Evolutionary conservation across 2,329 filamentous ascomycete species (phyloP), one percentile per base, ranked within the genome.

Genomic region (Botrytis deweyae): DNA sequence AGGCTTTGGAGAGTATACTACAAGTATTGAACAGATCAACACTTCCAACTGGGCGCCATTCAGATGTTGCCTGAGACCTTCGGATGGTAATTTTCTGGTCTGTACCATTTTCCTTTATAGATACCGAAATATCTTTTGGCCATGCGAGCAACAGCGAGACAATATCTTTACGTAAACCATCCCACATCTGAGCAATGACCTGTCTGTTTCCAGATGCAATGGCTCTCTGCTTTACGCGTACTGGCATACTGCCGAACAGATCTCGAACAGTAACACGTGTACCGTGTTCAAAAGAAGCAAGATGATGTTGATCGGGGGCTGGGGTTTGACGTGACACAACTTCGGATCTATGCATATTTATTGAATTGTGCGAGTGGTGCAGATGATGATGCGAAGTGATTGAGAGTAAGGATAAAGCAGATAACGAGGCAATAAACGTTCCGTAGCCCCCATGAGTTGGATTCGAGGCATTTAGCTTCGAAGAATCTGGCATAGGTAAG

Each of bases 161-260:
- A 4, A 94, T 78, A 9, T 86, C 83, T 69, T 73, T 75, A 49
- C 75, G 78, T 63, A 81, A 72, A 5, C 74, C 72, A 25, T 42
- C 87, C 89, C 93, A 95, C 70, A 92, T 87, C 76, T 87, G 91
- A 33, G 87, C 82, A 66, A 74, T 77, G 4, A 90, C 84, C 38
- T 84, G 80, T 18, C 85, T 77, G 77, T 85, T 86, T 78, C 89
- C 84, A 58, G 86, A 81, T 76, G 85, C 83, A 4, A 89, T 77
- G 0, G 88, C 88, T 76, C 94, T 88, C 78, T 94, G 92, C 80
- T 96, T 97, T 40, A 97, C 91, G 22, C 95, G 90, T 20, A 98
- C 95, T 0, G 95, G 94, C 89, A 98, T 93, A 74, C 91, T 92
- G 0, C 95, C 94, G 82, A 98, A 98, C 1, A 98, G 84, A 81